Evolutionary conservation across 2,329 filamentous ascomycete species (phyloP).

Genomic region (Helotiales sp.): DNA sequence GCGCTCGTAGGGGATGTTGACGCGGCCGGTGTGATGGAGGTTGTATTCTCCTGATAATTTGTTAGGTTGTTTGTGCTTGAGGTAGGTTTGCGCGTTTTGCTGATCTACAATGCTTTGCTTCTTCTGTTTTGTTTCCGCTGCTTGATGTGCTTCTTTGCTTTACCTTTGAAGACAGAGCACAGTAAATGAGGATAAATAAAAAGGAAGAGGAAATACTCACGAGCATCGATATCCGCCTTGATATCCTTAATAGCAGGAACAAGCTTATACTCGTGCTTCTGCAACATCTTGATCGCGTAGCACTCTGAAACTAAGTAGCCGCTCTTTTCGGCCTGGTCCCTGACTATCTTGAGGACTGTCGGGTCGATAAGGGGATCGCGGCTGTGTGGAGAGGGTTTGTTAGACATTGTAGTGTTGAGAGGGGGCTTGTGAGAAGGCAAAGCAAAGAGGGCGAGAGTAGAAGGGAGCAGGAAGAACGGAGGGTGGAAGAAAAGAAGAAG

Average conservation of each 20-base stretch:
- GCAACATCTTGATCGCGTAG: neutral
- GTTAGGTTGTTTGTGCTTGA: neutral
- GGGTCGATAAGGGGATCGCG: neutral
- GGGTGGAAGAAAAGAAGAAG: too few relatives aligned
- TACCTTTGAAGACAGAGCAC: too few relatives aligned
- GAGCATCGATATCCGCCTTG: neutral
- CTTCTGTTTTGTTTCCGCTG: neutral
- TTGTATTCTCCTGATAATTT: neutral
- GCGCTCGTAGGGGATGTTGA: neutral
- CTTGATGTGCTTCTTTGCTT: neutral
- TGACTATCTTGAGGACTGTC: neutral
- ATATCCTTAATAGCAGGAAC: constrained; percentile 7
- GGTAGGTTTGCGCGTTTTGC: neutral
- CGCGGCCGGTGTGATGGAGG: constrained; percentile 3
- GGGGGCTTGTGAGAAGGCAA: too few relatives aligned
- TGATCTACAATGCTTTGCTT: neutral
- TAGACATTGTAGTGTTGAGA: neutral
- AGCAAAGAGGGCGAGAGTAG: neutral
- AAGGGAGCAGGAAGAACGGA: neutral
- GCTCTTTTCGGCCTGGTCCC: neutral
- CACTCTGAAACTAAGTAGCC: neutral
- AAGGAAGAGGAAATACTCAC: neutral
- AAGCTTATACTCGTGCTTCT: neutral
- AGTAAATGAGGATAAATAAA: too few relatives aligned
- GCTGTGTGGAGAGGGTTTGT: neutral